Evolutionary conservation across 805 yeast species (phyloP).

Genomic region (Candida montana): DNA sequence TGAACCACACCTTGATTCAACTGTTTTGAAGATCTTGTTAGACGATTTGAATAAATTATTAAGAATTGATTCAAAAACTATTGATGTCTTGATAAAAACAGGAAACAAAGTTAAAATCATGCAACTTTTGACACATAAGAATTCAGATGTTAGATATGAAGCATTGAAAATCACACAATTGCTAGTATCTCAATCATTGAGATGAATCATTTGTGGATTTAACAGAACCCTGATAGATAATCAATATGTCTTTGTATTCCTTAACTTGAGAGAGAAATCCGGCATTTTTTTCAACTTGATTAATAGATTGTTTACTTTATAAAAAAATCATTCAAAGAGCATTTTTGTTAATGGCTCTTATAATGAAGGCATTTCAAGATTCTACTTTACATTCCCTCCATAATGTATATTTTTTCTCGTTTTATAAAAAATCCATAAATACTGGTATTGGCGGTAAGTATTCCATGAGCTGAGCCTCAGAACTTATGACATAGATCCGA

Average conservation of each 20-base stretch:
- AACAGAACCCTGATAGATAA: too few relatives aligned
- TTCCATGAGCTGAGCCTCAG: too few relatives aligned
- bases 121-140: constrained; percentile 74
- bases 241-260: too few relatives aligned
- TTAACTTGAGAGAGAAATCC: neutral
- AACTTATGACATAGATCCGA: too few relatives aligned
- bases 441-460: too few relatives aligned
- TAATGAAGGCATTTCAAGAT: too few relatives aligned
- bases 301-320: neutral
- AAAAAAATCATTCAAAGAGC: too few relatives aligned
- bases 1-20: constrained; percentile 29
- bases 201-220: constrained; percentile 15
- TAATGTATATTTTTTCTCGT: neutral
- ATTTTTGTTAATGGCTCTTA: too few relatives aligned
- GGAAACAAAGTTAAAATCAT: constrained; percentile 76
- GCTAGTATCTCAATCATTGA: constrained; percentile 78
- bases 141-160: constrained; percentile 87
- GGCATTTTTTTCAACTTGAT: neutral
- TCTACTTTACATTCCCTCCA: neutral
- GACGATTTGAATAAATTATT: constrained; percentile 63
- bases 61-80: constrained; percentile 56
- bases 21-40: constrained; percentile 54
- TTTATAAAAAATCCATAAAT: neutral
- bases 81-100: constrained; percentile 44
- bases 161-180: constrained; percentile 95